Evolutionary conservation across 2,329 filamentous ascomycete genomes (phyloP).

Genomic region (Aspergillus japonicus): DNA sequence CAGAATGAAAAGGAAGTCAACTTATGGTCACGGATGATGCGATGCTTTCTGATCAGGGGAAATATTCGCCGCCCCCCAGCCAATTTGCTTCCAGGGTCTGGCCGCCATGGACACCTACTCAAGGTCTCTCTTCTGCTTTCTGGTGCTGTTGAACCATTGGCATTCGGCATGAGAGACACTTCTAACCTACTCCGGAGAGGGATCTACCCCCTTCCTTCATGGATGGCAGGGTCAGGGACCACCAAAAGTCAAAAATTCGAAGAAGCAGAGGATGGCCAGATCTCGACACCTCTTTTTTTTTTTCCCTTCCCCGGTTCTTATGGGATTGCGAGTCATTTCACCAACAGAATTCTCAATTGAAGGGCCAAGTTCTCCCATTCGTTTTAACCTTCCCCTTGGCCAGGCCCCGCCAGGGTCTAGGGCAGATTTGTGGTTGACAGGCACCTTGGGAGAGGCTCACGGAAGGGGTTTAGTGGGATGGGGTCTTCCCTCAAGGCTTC

Average conservation of each 20-base stretch:
- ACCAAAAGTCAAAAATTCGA: neutral
- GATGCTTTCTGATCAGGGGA: neutral
- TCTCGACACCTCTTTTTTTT: no score
- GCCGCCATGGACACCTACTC: neutral
- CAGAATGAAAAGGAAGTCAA: no score
- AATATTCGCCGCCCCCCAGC: neutral
- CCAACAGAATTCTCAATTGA: neutral
- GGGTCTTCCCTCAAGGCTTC: constrained; percentile 12
- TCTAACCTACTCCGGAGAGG: neutral
- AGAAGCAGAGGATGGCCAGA: neutral
- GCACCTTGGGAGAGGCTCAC: neutral
- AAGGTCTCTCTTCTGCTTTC: neutral
- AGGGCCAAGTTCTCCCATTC: no score
- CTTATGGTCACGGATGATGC: no score
- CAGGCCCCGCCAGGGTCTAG: constrained; percentile 25
- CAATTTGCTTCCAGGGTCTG: neutral
- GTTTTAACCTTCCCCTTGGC: constrained; percentile 2
- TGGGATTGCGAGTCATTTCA: no score
- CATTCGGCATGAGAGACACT: neutral
- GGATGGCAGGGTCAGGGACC: neutral
- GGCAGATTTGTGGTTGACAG: constrained; percentile 11
- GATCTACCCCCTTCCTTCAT: neutral
- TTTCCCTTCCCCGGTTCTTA: no score
- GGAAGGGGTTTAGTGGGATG: constrained; percentile 25
- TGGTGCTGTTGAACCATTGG: neutral